Conservation (phyloP, 2,329 filamentous ascomycete genomes). For the Rhynchosporium agropyri region DNA sequence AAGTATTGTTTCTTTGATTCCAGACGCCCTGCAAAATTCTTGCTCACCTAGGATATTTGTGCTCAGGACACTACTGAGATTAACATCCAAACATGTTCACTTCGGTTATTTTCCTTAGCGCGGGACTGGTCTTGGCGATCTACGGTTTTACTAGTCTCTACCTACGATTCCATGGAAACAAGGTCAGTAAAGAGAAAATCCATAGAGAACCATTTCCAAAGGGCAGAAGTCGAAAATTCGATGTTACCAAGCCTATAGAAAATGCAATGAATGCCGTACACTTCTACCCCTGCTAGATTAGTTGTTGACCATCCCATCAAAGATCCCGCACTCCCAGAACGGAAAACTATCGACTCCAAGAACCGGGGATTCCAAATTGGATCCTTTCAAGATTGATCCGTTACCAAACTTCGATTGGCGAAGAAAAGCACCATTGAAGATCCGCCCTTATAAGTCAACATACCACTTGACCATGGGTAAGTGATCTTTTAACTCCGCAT, state of each 20-base stretch:
- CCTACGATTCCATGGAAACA: constrained; percentile 1
- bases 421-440: constrained; percentile 53
- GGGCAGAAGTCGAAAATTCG: not conserved
- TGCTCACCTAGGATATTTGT: not conserved
- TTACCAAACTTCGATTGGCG: constrained; percentile 54
- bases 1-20: not conserved
- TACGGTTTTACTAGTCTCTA: not conserved
- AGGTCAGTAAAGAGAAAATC: not conserved
- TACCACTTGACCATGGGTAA: constrained; percentile 67
- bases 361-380: not conserved
- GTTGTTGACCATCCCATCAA: not conserved
- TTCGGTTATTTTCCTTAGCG: constrained; percentile 2
- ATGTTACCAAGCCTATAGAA: not conserved
- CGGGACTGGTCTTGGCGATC: constrained; percentile 4
- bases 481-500: not conserved
- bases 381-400: constrained; percentile 39
- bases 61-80: not conserved
- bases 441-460: constrained; percentile 61
- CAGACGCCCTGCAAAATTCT: not conserved
- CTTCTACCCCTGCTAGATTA: not conserved
- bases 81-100: not conserved
- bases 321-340: not conserved
- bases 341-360: not conserved
- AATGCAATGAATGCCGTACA: not conserved
- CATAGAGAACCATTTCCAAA: not conserved